These are phyloP conservation scores for Fusarium sp. DNA, from an alignment of 2,329 filamentous ascomycete genomes.

Conservation along the genomic window DNA sequence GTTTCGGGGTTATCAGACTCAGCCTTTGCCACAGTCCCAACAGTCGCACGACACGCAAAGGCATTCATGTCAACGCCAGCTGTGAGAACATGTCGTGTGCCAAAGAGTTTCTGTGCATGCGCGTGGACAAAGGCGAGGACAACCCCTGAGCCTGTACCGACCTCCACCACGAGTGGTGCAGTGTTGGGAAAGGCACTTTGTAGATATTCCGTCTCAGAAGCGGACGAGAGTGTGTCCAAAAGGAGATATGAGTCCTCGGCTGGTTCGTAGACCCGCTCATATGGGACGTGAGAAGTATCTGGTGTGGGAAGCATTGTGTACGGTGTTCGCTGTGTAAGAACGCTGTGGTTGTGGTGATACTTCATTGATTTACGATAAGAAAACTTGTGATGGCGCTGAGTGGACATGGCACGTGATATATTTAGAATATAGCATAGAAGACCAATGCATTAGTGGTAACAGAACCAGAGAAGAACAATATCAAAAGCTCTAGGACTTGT, in stretches of 20 bases:
- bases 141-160: conserved; percentile 92
- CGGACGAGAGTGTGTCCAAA: conserved; percentile 86
- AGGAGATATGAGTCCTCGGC: conserved; percentile 96
- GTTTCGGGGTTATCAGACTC: conserved; percentile 48
- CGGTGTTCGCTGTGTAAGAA: neutral
- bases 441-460: neutral
- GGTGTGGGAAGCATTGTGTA: conserved; percentile 87
- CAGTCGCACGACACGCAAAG: conserved; percentile 82
- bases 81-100: conserved; percentile 74
- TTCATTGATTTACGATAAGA: conserved; percentile 30
- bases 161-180: conserved; percentile 78
- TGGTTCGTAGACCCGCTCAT: conserved; percentile 91
- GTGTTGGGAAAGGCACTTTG: conserved; percentile 66
- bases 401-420: conserved; percentile 37
- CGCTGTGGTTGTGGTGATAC: conserved; percentile 31
- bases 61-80: conserved; percentile 86
- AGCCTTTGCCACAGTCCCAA: conserved; percentile 71
- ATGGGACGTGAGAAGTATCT: conserved; percentile 90
- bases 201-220: conserved; percentile 76
- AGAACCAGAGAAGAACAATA: neutral
- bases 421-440: neutral
- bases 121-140: conserved; percentile 90
- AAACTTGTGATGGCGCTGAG: conserved; percentile 23
- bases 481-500: neutral
- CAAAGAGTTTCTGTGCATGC: conserved; percentile 78